phyloP scores from a whole-genome alignment of 2,329 filamentous ascomycete species.

The Emergomyces pasteurianus region DNA sequence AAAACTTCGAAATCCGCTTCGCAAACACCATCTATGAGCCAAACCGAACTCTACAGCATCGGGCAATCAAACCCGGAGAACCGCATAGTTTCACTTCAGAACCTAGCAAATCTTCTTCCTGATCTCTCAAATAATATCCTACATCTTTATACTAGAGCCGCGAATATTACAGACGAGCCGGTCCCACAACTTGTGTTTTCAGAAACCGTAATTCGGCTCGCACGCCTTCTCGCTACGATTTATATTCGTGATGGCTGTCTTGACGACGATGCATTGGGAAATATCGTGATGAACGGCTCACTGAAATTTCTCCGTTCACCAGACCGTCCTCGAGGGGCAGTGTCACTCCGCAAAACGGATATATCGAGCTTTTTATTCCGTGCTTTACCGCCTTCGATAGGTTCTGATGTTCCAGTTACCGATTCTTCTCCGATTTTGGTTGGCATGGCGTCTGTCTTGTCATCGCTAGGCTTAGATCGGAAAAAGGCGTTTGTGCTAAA shows the following conservation, averaged over 20 bases:
- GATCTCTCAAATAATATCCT: constrained; percentile 46
- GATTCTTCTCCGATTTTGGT: constrained; percentile 71
- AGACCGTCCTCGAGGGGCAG: constrained; percentile 24
- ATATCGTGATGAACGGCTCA: constrained; percentile 46
- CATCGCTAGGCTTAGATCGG: constrained; percentile 63
- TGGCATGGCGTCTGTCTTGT: constrained; percentile 77
- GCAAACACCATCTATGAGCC: constrained; percentile 28
- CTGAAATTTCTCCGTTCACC: constrained; percentile 23
- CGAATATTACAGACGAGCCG: constrained; percentile 41
- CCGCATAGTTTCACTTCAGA: constrained; percentile 34
- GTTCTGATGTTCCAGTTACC: constrained; percentile 53
- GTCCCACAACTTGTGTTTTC: constrained; percentile 43
- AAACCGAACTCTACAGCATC: constrained; percentile 24
- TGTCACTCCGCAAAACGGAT: constrained; percentile 45
- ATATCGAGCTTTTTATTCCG: constrained; percentile 56
- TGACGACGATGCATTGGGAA: constrained; percentile 40
- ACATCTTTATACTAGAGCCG: constrained; percentile 42
- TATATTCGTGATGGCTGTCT: constrained; percentile 40
- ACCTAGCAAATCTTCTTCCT: constrained; percentile 42
- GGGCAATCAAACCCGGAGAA: constrained; percentile 38
- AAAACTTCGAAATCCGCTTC: constrained; percentile 36
- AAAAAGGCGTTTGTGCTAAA: constrained; percentile 87
- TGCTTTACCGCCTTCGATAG: constrained; percentile 53
- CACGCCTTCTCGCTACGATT: constrained; percentile 41
- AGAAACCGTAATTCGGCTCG: constrained; percentile 45